These are phyloP conservation scores for Malus hybrid DNA, from an alignment of 331 rosid species.

Conservation along the genomic window DNA sequence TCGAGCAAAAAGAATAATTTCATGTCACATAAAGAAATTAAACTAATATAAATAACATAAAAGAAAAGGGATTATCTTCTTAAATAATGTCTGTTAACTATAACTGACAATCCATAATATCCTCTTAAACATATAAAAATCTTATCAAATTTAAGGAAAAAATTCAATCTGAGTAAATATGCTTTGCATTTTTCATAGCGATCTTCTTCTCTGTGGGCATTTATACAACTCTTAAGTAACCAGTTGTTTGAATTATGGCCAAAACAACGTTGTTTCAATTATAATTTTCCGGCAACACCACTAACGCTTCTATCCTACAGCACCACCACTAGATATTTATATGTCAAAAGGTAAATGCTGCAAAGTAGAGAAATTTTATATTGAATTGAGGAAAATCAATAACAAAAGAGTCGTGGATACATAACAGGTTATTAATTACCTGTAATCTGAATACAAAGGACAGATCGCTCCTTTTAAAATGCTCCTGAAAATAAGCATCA, in stretches of 20 bases:
- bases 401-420: background rate
- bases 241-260: background rate
- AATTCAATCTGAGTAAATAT: background rate
- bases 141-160: background rate
- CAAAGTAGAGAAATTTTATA: background rate
- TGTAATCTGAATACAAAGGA: conserved; percentile 94
- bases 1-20: background rate
- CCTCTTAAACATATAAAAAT: background rate
- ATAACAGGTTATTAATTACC: conserved; percentile 40
- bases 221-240: background rate
- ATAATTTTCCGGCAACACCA: background rate
- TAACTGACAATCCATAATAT: background rate
- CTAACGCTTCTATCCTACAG: background rate
- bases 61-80: background rate
- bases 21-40: background rate
- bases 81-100: background rate
- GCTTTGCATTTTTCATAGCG: background rate
- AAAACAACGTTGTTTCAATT: background rate
- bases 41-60: background rate
- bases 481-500: conserved; percentile 61
- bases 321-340: background rate
- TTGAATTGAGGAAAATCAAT: background rate
- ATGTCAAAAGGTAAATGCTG: background rate
- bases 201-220: background rate
- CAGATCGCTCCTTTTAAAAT: conserved; percentile 73